These are phyloP conservation scores for Penicillium taxi DNA, from an alignment of 495 filamentous ascomycete genomes.

Conservation along the genomic window DNA sequence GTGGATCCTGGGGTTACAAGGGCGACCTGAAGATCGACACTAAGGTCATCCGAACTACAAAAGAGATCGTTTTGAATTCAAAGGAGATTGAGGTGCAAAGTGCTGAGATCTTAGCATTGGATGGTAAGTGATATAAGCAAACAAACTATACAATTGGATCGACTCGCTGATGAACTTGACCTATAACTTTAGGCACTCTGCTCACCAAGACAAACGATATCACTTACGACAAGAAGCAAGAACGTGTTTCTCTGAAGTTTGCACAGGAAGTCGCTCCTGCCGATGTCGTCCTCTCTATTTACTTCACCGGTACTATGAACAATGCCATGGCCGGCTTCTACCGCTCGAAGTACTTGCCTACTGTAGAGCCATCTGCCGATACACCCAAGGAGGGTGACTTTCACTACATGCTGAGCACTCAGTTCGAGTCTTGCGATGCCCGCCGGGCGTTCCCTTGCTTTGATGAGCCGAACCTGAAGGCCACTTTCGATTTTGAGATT, in stretches of 20 bases:
- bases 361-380: constrained; percentile 55
- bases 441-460: constrained; percentile 94
- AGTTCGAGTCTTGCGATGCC: constrained; percentile 95
- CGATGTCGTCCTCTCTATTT: constrained; percentile 58
- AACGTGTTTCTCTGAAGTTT: constrained; percentile 70
- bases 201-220: constrained; percentile 55
- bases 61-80: constrained; percentile 66
- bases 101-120: constrained; percentile 26
- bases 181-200: constrained; percentile 27
- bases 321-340: constrained; percentile 96
- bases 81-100: constrained; percentile 38
- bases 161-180: constrained; percentile 5
- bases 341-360: constrained; percentile 85
- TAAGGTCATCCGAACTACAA: constrained; percentile 53
- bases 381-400: constrained; percentile 72
- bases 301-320: constrained; percentile 83
- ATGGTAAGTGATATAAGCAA: constrained; percentile 18
- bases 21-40: constrained; percentile 62
- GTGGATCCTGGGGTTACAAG: constrained; percentile 68
- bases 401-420: constrained; percentile 91
- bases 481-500: constrained; percentile 86
- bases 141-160: constrained; percentile 1
- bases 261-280: constrained; percentile 52
- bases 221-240: constrained; percentile 68
- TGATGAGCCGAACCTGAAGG: constrained; percentile 95